Base-by-base conservation (phyloP, 345 rosid species). In the Moringa oleifera region DNA sequence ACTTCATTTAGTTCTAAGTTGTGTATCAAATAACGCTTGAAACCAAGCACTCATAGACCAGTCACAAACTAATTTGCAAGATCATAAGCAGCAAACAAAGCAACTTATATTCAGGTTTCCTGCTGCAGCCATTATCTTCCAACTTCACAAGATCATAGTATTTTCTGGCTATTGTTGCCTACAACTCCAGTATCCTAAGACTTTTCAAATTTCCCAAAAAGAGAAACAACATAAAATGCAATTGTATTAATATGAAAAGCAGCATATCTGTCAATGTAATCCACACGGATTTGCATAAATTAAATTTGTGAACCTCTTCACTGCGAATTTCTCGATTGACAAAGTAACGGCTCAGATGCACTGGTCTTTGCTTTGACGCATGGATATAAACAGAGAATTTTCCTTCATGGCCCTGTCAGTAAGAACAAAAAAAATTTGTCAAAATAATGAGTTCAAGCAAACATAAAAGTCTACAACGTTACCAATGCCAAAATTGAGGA, bases 331-430 rank as follows among this genome's bases (percentile, higher is more conserved):
- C 97, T 22, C 79, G 75, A 76, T 91, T 79, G 18, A 81, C 54
- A 58, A 91, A 91, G 79, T 86, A 88, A 51, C 76, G 89, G 78
- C 96, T 91, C 36, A 73, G 66, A 71, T 86, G 96, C 55, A 88
- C 81, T 28, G 96, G 90, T 70, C 80, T 75, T 66, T 75, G 66
- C 80, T 66, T 86, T 11, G 97, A 88, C 19, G 97, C 86, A 72
- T 91, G 97, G 12, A 91, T 81, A 75, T 84, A 91, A 21, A 91
- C 77, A 18, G 94, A 74, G 74, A 91, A 91, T 62, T 78, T 83
- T 45, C 80, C 94, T 75, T 88, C 94, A 25, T 88, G 90, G 25
- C 96, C 97, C 97, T 90, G 75, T 23, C 70, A 62, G 15, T 22
- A 10, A 61, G 17, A 22, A 13, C 47, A 54, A 61, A 18, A 24